These are phyloP conservation scores for Globisporangium recalcitrans DNA, from an alignment of 352 stramenopile genomes.

Conservation along the genomic window DNA sequence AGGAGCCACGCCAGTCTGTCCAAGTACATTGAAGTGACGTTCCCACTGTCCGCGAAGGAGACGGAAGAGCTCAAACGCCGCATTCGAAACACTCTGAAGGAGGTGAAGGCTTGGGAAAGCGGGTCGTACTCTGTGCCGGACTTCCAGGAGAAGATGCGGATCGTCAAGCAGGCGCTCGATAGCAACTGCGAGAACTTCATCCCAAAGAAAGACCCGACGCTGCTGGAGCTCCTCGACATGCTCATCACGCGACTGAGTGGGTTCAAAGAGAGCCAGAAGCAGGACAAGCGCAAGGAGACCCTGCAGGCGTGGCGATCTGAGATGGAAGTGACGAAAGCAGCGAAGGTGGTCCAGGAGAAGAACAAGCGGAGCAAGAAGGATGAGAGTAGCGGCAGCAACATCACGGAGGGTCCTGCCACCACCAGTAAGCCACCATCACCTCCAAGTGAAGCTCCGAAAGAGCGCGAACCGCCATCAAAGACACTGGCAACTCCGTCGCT, in stretches of 20 bases:
- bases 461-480: neutral
- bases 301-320: conserved; percentile 12
- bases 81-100: conserved; percentile 8
- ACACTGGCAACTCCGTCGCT: neutral
- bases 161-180: conserved; percentile 11
- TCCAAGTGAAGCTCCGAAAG: neutral
- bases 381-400: neutral
- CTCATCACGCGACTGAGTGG: conserved; percentile 6
- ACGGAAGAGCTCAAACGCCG: conserved; percentile 16
- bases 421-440: neutral
- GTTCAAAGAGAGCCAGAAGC: conserved; percentile 16
- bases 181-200: conserved; percentile 16
- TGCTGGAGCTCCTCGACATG: conserved; percentile 14
- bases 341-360: neutral
- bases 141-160: conserved; percentile 17
- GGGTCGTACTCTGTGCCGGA: conserved; percentile 14
- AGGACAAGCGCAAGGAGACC: conserved; percentile 16
- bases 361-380: neutral
- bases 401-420: neutral
- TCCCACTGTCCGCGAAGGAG: conserved; percentile 12
- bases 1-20: conserved; percentile 13
- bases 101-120: conserved; percentile 13
- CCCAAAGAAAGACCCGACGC: conserved; percentile 7
- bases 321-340: conserved; percentile 6
- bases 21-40: conserved; percentile 18